These are phyloP conservation scores for Pseudogymnoascus sp. DNA, from an alignment of 2,329 filamentous ascomycete genomes.

Conservation along the genomic window DNA sequence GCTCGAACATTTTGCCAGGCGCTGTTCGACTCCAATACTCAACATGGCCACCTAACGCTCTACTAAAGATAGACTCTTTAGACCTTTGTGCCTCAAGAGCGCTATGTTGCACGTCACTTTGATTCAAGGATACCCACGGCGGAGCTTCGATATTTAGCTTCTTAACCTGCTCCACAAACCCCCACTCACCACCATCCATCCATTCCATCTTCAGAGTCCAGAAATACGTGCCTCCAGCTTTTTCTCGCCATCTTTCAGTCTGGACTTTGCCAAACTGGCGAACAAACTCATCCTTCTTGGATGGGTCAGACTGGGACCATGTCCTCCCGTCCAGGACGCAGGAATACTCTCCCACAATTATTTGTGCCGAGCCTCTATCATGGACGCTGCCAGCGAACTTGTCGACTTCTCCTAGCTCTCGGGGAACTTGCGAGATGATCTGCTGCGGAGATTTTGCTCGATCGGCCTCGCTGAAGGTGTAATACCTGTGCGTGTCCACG, in stretches of 20 bases:
- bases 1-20: slow-evolving; percentile 41
- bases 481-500: slow-evolving; percentile 54
- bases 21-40: slow-evolving; percentile 42
- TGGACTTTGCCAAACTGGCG: slow-evolving; percentile 43
- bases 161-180: slow-evolving; percentile 46
- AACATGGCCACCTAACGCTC: slow-evolving; percentile 37
- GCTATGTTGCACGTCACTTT: slow-evolving; percentile 31
- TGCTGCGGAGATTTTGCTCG: slow-evolving; percentile 43
- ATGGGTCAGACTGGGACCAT: slow-evolving; percentile 40
- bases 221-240: slow-evolving; percentile 47
- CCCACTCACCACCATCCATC: slow-evolving; percentile 57
- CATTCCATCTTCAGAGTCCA: slow-evolving; percentile 57
- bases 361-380: slow-evolving; percentile 42
- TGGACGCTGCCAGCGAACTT: slow-evolving; percentile 40
- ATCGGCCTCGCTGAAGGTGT: slow-evolving; percentile 48
- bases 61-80: slow-evolving; percentile 30
- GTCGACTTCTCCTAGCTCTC: slow-evolving; percentile 39
- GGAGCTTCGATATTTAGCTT: slow-evolving; percentile 37
- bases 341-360: slow-evolving; percentile 52
- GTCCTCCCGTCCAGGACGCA: slow-evolving; percentile 47
- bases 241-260: slow-evolving; percentile 40
- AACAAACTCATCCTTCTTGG: slow-evolving; percentile 36
- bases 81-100: slow-evolving; percentile 35
- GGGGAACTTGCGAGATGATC: slow-evolving; percentile 39
- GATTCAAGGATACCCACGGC: slow-evolving; percentile 30